Evolutionary conservation across 2,329 filamentous ascomycete species (phyloP).

Genomic region (Fusarium sp.): DNA sequence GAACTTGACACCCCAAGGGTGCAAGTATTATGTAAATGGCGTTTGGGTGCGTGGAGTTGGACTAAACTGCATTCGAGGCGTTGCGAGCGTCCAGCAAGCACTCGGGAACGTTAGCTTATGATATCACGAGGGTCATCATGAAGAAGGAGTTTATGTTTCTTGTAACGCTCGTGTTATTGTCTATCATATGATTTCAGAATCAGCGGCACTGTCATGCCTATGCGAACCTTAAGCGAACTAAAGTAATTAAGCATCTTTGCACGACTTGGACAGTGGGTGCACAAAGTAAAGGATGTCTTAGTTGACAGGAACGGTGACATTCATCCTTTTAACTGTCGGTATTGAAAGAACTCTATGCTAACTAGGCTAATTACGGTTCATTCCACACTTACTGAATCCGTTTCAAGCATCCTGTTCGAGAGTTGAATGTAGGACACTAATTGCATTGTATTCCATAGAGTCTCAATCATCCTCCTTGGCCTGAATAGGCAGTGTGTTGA

Average conservation of each 20-base stretch:
- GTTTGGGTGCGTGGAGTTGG: slow-evolving; percentile 52
- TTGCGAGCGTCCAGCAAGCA: slow-evolving; percentile 41
- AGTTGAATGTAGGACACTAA: background rate
- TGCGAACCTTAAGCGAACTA: background rate
- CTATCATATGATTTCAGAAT: background rate
- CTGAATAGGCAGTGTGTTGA: slow-evolving; percentile 36
- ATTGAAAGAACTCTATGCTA: background rate
- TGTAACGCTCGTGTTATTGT: slow-evolving; percentile 12
- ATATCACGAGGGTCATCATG: slow-evolving; percentile 45
- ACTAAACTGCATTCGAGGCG: slow-evolving; percentile 52
- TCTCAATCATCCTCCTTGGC: slow-evolving; percentile 14
- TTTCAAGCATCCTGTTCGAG: background rate
- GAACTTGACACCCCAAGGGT: slow-evolving; percentile 4
- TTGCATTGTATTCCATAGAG: background rate
- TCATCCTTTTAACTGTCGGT: background rate
- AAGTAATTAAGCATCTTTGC: background rate
- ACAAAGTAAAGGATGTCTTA: background rate
- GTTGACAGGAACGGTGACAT: slow-evolving; percentile 27
- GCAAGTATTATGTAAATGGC: slow-evolving; percentile 44
- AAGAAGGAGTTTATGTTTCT: slow-evolving; percentile 45
- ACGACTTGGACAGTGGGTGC: background rate
- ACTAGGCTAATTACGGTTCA: background rate
- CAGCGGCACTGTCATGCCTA: background rate
- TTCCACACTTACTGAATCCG: background rate
- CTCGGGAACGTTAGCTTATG: slow-evolving; percentile 41